phyloP scores from a whole-genome alignment of 345 rosid species.

The Hibiscus mutabilis region DNA sequence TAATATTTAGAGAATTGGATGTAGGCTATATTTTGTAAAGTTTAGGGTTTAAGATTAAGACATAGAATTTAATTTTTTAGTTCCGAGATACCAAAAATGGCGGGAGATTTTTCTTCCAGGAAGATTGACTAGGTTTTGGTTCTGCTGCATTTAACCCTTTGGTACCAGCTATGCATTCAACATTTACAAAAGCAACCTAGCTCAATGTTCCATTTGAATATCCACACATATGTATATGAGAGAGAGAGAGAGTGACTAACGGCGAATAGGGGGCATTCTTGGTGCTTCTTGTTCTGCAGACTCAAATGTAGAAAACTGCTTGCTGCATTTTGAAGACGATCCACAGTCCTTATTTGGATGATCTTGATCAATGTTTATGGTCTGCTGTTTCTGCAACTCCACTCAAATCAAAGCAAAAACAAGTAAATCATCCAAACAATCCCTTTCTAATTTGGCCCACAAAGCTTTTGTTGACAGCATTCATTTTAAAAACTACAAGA shows the following conservation, averaged over 20 bases:
- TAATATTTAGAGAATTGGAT: no score
- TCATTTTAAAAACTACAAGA: not conserved
- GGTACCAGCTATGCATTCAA: not conserved
- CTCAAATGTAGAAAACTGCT: conserved; percentile 33
- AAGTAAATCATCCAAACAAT: not conserved
- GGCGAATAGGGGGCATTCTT: conserved; percentile 70
- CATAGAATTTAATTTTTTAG: no score
- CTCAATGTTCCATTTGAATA: no score
- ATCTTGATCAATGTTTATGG: conserved; percentile 27
- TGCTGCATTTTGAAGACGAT: conserved; percentile 55
- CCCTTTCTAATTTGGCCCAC: not conserved
- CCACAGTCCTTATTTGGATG: conserved; percentile 41
- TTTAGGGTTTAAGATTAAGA: no score
- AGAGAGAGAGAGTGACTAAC: conserved; percentile 34
- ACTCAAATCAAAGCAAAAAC: conserved; percentile 9
- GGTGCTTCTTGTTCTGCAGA: conserved; percentile 50
- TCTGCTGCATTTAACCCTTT: no score
- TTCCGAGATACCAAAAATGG: no score
- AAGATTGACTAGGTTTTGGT: not conserved
- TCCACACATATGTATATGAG: not conserved
- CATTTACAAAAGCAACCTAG: not conserved
- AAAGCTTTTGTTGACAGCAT: conserved; percentile 4
- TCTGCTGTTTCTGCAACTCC: conserved; percentile 50
- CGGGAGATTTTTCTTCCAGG: no score
- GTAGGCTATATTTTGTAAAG: no score